Evolutionary conservation across 2,329 filamentous ascomycete genomes (phyloP).

Genomic region (Bipolaris bicolor): DNA sequence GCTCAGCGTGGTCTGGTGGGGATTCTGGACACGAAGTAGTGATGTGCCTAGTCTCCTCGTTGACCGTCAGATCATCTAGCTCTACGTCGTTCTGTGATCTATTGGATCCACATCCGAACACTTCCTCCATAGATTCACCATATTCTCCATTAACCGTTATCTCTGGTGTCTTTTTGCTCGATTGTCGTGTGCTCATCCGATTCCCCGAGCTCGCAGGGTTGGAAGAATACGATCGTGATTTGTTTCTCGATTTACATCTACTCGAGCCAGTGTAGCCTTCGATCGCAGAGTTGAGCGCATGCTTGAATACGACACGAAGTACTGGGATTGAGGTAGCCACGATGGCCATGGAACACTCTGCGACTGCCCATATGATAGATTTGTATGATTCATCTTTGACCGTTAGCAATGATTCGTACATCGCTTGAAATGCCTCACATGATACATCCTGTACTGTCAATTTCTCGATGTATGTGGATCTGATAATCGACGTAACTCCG

Average conservation of each 20-base stretch:
- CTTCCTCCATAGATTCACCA: constrained; percentile 5
- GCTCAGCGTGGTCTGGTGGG: constrained; percentile 5
- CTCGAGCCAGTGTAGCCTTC: constrained; percentile 10
- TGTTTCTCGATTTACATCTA: constrained; percentile 4
- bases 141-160: constrained; percentile 2
- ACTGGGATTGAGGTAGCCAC: constrained; percentile 20
- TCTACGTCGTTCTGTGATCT: constrained; percentile 6
- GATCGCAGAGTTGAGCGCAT: constrained; percentile 15
- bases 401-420: constrained; percentile 5
- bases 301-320: constrained; percentile 20
- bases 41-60: constrained; percentile 7
- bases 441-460: constrained; percentile 16
- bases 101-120: constrained; percentile 4
- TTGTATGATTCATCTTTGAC: constrained; percentile 15
- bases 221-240: constrained; percentile 7
- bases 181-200: constrained; percentile 5
- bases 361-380: constrained; percentile 20
- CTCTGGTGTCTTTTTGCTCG: constrained; percentile 4
- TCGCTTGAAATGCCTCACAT: constrained; percentile 12
- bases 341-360: constrained; percentile 19
- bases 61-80: constrained; percentile 10
- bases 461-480: constrained; percentile 15
- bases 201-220: constrained; percentile 6
- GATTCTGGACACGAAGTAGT: constrained; percentile 3
- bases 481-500: constrained; percentile 14